Evolutionary conservation across 1,139 yeast genomes (phyloP).

Genomic region (Geotrichum bryndzae): DNA sequence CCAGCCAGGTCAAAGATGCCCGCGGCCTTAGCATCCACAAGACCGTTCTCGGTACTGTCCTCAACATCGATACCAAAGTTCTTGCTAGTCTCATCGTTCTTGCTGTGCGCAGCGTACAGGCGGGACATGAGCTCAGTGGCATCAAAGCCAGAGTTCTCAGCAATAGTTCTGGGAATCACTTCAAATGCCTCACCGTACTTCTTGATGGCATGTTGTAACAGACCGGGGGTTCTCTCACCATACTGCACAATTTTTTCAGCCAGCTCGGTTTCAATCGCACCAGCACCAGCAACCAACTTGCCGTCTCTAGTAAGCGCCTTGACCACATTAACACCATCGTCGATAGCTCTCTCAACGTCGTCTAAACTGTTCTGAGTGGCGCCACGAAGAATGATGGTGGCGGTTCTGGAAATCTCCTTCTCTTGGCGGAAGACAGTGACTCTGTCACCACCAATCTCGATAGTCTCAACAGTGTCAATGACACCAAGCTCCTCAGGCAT

Average conservation of each 20-base stretch:
- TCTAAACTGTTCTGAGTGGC: slow-evolving; percentile 95
- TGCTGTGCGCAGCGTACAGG: slow-evolving; percentile 74
- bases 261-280: slow-evolving; percentile 89
- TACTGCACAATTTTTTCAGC: slow-evolving; percentile 71
- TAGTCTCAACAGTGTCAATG: slow-evolving; percentile 81
- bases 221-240: slow-evolving; percentile 93
- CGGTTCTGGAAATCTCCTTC: slow-evolving; percentile 51
- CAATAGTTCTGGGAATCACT: slow-evolving; percentile 83
- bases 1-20: slow-evolving; percentile 76
- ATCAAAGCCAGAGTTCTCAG: slow-evolving; percentile 92
- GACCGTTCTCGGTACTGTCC: slow-evolving; percentile 53
- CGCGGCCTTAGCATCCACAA: slow-evolving; percentile 60
- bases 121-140: slow-evolving; percentile 81
- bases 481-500: slow-evolving; percentile 90
- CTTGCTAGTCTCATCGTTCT: slow-evolving; percentile 30
- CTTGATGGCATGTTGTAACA: slow-evolving; percentile 87
- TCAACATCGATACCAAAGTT: slow-evolving; percentile 68
- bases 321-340: slow-evolving; percentile 90
- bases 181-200: slow-evolving; percentile 93
- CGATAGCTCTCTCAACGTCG: slow-evolving; percentile 93
- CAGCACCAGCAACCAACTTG: slow-evolving; percentile 90
- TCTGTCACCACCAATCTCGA: slow-evolving; percentile 95
- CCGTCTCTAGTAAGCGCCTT: slow-evolving; percentile 80
- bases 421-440: slow-evolving; percentile 91
- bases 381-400: slow-evolving; percentile 90